phyloP scores from a whole-genome alignment of 2,329 filamentous ascomycete species.

The Penicillium brevicompactum region DNA sequence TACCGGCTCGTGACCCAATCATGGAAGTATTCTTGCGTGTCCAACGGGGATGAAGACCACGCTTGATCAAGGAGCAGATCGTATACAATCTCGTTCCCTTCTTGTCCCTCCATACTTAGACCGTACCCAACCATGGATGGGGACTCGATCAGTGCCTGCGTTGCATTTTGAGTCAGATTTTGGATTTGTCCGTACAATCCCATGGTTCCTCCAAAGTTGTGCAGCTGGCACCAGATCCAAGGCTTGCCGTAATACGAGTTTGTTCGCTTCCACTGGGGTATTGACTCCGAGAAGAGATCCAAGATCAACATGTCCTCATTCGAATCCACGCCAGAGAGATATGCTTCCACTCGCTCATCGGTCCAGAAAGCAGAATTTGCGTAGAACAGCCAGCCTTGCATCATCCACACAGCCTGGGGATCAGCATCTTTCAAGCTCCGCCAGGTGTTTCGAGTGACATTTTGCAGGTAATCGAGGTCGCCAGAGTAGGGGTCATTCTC shows the following conservation, averaged over 20 bases:
- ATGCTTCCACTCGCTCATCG: constrained; percentile 51
- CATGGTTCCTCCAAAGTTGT: constrained; percentile 54
- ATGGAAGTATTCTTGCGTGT: constrained; percentile 50
- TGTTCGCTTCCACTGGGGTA: constrained; percentile 55
- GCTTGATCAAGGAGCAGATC: constrained; percentile 55
- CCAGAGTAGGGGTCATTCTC: constrained; percentile 54
- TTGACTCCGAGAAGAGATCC: constrained; percentile 54
- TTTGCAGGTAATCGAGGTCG: constrained; percentile 47
- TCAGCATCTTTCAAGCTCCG: constrained; percentile 52
- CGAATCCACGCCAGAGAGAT: constrained; percentile 49
- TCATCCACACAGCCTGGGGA: constrained; percentile 53
- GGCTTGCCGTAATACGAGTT: constrained; percentile 55
- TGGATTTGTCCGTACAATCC: constrained; percentile 55
- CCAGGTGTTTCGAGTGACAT: constrained; percentile 49
- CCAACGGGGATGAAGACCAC: constrained; percentile 49
- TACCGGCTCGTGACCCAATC: constrained; percentile 52
- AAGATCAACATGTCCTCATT: constrained; percentile 54
- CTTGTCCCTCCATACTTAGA: constrained; percentile 53
- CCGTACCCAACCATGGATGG: constrained; percentile 52
- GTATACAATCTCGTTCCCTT: constrained; percentile 58
- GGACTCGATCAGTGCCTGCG: constrained; percentile 47
- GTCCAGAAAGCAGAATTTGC: constrained; percentile 52
- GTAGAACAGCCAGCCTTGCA: constrained; percentile 59
- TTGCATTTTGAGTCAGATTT: constrained; percentile 51
- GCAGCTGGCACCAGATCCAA: constrained; percentile 59